A percentile compares a stretch with the other conserved stretches of the same genome.
These are phyloP conservation scores for Ceratocystis huliohia DNA, from an alignment of 2,329 filamentous ascomycete genomes.

Conservation along the genomic window DNA sequence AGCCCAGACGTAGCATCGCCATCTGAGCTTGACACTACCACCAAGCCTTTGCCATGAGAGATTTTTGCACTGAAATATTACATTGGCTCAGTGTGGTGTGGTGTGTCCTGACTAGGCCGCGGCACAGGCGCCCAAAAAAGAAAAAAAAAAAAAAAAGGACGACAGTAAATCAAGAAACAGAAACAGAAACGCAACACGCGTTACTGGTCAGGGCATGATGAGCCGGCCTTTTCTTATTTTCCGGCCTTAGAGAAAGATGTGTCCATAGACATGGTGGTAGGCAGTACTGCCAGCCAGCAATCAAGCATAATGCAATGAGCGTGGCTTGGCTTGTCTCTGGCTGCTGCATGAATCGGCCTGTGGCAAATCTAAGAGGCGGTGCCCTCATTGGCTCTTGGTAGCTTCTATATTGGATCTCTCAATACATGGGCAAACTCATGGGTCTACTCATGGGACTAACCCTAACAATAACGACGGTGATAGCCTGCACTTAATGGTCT, in stretches of 20 bases:
- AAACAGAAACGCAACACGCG: conserved; percentile 6
- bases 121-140: not conserved
- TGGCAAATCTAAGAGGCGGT: not conserved
- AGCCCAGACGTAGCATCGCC: not conserved
- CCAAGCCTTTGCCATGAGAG: not conserved
- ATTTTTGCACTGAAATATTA: not conserved
- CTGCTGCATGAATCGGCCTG: not conserved
- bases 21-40: not conserved
- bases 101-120: not conserved
- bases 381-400: not conserved
- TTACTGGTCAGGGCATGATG: not conserved
- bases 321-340: not conserved
- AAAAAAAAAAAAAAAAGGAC: not conserved
- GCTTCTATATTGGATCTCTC: not conserved
- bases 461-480: not conserved
- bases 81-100: too few relatives aligned
- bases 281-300: not conserved
- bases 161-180: not conserved
- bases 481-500: not conserved
- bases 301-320: not conserved
- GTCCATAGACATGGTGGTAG: not conserved
- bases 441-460: not conserved
- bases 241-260: not conserved
- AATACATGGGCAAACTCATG: not conserved
- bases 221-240: not conserved